These are phyloP conservation scores for Pseudopithomyces chartarum DNA, from an alignment of 2,329 filamentous ascomycete species.

Conservation along the genomic window DNA sequence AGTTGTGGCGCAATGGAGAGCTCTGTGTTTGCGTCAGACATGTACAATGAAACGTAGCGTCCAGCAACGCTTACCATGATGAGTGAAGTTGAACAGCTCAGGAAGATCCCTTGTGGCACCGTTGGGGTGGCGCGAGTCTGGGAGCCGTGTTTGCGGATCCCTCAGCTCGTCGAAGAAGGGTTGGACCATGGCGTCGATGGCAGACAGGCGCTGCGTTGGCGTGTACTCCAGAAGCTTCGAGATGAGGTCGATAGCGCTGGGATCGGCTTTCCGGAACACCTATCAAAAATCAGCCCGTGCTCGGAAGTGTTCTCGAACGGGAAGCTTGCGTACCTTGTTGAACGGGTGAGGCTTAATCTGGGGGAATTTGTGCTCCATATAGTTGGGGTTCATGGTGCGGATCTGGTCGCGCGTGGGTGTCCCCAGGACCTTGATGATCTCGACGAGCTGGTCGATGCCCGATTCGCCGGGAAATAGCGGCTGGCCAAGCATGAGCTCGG, in stretches of 20 bases:
- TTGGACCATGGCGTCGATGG: conserved; percentile 96
- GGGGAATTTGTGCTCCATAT: conserved; percentile 99
- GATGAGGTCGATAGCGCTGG: conserved; percentile 92
- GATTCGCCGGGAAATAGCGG: conserved; percentile 98
- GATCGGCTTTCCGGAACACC: conserved; percentile 96
- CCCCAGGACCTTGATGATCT: conserved; percentile 98
- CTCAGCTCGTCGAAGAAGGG: conserved; percentile 98
- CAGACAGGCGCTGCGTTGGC: conserved; percentile 89
- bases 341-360: conserved; percentile 99
- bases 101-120: conserved; percentile 82
- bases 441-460: conserved; percentile 96
- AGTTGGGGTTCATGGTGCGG: conserved; percentile 99
- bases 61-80: conserved; percentile 72
- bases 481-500: conserved; percentile 97
- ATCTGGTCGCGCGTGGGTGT: conserved; percentile 98
- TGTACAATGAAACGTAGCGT: neutral
- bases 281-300: conserved; percentile 35
- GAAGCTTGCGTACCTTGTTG: conserved; percentile 69
- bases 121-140: conserved; percentile 89
- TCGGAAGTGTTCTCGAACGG: neutral
- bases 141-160: conserved; percentile 86
- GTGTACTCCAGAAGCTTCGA: conserved; percentile 95
- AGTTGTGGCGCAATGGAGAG: conserved; percentile 90
- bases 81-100: conserved; percentile 88
- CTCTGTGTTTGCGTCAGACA: conserved; percentile 61